Evolutionary conservation across 805 yeast species (phyloP), one percentile per base, ranked within the genome.

Genomic region (Starmerella asiatica): DNA sequence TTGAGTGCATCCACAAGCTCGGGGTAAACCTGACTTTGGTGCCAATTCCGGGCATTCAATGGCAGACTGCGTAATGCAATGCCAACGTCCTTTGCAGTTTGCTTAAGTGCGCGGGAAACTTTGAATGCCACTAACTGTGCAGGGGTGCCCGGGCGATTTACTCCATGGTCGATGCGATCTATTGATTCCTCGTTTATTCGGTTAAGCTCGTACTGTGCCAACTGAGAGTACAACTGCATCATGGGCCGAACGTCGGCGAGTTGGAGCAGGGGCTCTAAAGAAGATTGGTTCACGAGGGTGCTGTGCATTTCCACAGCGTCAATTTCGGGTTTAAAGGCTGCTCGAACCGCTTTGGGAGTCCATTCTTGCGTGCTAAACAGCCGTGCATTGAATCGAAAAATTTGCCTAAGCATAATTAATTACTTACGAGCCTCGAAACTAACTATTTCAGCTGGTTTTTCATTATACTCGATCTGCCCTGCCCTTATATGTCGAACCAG

Each of bases 271-370:
- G 37, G 45, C 5, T 29, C 19, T 21, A 44, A 39, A n/a, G 41
- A 38, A 1, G 47, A 45, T 30, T 52, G 56, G 37, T 52, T 52
- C 7, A 49, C 21, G n/a, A 52, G 44, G 1, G 50, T 17, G 18
- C 50, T 30, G 33, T 47, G 51, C 26, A 27, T 15, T 14, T 34
- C 31, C 4, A 50, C 29, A 12, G 37, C 34, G 4, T 20, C 28
- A 3, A 43, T 35, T 27, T 48, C 51, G 17, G 39, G 39, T 24
- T 21, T 23, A 23, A 43, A 35, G 5, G 44, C 34, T 23, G 32
- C 32, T 5, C 18, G 24, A 6, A 29, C 18, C 19, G 29, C 37
- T 14, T n/a, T 18, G 16, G 31, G 29, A 16, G 27, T 29, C 26
- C 26, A 23, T 23, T 7, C 11, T 23, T 7, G 7, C 7, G 7